Percentiles rank a stretch among this genome's conserved stretches.
Evolutionary conservation across 495 filamentous ascomycete genomes (phyloP).

Genomic region (Sordaria brevicollis): DNA sequence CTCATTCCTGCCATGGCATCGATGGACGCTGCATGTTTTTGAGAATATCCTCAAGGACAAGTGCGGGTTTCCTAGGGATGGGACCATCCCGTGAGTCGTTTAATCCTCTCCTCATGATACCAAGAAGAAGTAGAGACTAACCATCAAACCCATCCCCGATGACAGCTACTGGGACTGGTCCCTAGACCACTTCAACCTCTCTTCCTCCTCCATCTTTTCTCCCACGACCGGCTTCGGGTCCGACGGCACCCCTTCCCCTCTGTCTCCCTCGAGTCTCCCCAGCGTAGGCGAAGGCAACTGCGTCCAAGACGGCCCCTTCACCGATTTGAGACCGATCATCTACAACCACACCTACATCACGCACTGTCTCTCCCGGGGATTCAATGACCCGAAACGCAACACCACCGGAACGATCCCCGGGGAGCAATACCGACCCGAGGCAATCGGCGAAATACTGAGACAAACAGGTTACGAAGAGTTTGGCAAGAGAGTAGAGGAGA

Average conservation of each 20-base stretch:
- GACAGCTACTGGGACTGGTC: conserved; percentile 1
- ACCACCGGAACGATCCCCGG: neutral
- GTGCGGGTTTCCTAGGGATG: neutral
- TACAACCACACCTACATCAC: conserved; percentile 2
- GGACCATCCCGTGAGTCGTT: neutral
- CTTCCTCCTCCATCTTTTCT: neutral
- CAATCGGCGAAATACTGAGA: neutral
- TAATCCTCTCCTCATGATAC: neutral
- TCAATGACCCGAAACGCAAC: neutral
- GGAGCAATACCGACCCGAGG: neutral
- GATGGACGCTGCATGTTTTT: neutral
- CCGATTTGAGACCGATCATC: neutral
- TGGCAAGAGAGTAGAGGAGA: neutral
- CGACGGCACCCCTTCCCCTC: neutral
- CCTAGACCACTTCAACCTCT: neutral
- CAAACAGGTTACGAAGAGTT: neutral
- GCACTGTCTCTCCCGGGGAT: neutral
- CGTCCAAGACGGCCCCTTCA: neutral
- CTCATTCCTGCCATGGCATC: neutral
- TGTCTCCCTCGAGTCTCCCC: neutral
- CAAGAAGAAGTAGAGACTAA: no score
- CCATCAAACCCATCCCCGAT: no score
- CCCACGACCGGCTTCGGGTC: neutral
- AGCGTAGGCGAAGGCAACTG: neutral
- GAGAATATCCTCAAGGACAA: neutral